Evolutionary conservation across 352 stramenopile species (phyloP), one percentile per base, ranked within the genome.

Genomic region (Phytophthora rubi): DNA sequence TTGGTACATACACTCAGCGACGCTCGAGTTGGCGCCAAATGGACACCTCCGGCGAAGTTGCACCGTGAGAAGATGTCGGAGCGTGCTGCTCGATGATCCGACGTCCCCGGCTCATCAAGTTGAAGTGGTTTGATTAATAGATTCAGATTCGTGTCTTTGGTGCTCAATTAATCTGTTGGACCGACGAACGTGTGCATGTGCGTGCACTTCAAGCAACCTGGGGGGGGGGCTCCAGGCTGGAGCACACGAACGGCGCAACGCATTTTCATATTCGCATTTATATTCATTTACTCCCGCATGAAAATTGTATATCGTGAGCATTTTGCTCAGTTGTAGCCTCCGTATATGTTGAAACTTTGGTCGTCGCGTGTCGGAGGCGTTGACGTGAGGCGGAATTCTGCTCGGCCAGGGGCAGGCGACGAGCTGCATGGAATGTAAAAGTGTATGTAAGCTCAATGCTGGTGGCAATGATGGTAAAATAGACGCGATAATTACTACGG

Each of bases 401-500:
- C 67, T 70, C 71, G 71, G 23, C 44, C 58, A 9, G 68, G 58
- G 26, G 67, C 61, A 55, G 71, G 67, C 9, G 71, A 78, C 42
- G 71, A 67, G 32, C 71, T 75, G 23, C 35, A 56, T 12, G 16
- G 30, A 57, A 58, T 47, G 18, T 44, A 52, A 65, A 65, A 53
- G 18, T 12, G 16, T 48, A 65, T 15, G 23, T 49, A 53, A 61
- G 7, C 45, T 52, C 26, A 49, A 13, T 9, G 51, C 6, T 44
- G 55, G n/a, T 9, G n/a, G 32, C 5, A 56, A 7, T 2, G 9
- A 26, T 10, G 10, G 12, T 12, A 37, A 21, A 52, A n/a, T 23
- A 63, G 21, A n/a, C 23, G 9, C 6, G 16, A 37, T 56, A 76
- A 59, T 76, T 79, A 77, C 73, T 83, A 91, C 15, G 83, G 83